Conservation (phyloP, 2,329 filamentous ascomycete species). For the Sporothrix globosa region DNA sequence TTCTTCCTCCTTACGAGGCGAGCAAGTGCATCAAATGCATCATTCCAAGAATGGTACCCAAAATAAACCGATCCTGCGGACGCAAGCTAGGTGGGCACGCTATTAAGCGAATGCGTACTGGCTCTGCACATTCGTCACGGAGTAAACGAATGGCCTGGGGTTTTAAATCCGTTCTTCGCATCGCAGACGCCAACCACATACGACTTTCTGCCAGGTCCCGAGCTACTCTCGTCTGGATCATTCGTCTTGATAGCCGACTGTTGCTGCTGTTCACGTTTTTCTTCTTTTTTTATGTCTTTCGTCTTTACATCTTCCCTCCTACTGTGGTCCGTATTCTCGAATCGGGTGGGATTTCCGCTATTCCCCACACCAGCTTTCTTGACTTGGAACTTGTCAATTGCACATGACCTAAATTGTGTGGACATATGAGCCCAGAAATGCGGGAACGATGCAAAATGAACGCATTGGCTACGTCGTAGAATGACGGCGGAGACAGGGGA, state of each 20-base stretch:
- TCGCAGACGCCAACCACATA: background rate
- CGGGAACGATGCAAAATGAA: background rate
- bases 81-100: background rate
- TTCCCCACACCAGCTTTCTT: background rate
- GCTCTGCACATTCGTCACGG: too few relatives aligned
- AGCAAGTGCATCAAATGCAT: background rate
- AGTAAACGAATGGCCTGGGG: background rate
- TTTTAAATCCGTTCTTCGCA: background rate
- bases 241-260: background rate
- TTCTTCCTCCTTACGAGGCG: slow-evolving; percentile 1
- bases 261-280: background rate
- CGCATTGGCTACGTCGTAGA: background rate
- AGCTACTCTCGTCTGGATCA: background rate
- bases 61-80: slow-evolving; percentile 18
- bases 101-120: background rate
- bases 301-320: background rate
- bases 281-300: too few relatives aligned
- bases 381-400: background rate
- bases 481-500: background rate
- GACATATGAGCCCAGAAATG: too few relatives aligned
- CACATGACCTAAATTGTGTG: background rate
- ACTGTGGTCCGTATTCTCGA: background rate
- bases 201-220: background rate
- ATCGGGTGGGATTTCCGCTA: background rate
- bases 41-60: background rate